Evolutionary conservation across 2,329 filamentous ascomycete genomes (phyloP).

Genomic region (Fusarium gaditjirri): DNA sequence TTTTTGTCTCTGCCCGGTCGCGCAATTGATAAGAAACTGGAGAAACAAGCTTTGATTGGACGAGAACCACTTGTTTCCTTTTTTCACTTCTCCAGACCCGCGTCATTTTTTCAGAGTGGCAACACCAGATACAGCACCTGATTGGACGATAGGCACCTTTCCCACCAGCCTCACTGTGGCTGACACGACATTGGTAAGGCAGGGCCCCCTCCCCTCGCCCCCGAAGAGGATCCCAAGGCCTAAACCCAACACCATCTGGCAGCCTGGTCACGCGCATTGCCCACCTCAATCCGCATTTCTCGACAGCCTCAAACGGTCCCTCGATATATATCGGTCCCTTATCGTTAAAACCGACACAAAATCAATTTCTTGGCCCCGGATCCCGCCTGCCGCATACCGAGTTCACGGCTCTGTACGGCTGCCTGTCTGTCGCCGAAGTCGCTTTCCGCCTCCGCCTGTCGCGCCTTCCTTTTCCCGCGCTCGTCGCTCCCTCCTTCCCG

Average conservation of each 20-base stretch:
- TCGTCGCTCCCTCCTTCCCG: conserved; percentile 35
- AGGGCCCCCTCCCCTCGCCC: conserved; percentile 34
- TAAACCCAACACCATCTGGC: conserved; percentile 48
- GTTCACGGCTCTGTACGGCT: conserved; percentile 16
- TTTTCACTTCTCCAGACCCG: conserved; percentile 34
- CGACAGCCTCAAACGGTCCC: conserved; percentile 48
- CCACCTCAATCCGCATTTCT: conserved; percentile 48
- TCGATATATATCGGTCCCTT: conserved; percentile 36
- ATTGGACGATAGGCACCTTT: conserved; percentile 28
- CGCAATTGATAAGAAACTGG: conserved; percentile 27
- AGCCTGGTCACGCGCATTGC: conserved; percentile 53
- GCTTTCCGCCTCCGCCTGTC: conserved; percentile 21
- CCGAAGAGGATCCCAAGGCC: conserved; percentile 36
- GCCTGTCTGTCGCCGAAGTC: conserved; percentile 26
- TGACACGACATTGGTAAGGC: conserved; percentile 30
- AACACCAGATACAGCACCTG: neutral
- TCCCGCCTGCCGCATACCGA: conserved; percentile 26
- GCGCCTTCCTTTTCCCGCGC: conserved; percentile 36
- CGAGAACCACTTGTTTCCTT: conserved; percentile 20
- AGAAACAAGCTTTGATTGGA: conserved; percentile 32
- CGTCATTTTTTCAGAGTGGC: conserved; percentile 39
- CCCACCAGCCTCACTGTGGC: conserved; percentile 43
- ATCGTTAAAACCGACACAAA: conserved; percentile 29
- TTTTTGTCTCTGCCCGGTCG: conserved; percentile 5
- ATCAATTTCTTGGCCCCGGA: conserved; percentile 25